These are phyloP conservation scores for Hypoxylon sp. DNA, from an alignment of 2,329 filamentous ascomycete species.

Conservation along the genomic window DNA sequence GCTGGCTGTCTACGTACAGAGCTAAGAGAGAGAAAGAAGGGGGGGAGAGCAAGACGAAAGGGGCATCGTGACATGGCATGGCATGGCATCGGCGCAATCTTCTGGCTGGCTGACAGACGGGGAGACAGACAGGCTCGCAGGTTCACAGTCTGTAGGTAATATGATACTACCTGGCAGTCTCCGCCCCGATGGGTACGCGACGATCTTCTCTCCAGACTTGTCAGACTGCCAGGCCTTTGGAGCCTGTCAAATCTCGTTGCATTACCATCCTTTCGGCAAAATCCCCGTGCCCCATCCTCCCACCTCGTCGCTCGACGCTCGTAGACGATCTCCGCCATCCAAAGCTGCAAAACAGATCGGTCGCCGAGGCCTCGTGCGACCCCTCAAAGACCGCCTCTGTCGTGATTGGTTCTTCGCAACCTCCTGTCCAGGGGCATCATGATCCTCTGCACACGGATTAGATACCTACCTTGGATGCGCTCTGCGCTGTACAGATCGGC, in stretches of 20 bases:
- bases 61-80: constrained; percentile 10
- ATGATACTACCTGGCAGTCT: constrained; percentile 27
- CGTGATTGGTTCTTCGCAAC: constrained; percentile 21
- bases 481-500: neutral
- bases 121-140: too few species aligned
- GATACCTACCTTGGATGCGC: neutral
- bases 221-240: constrained; percentile 24
- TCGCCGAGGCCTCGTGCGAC: constrained; percentile 28
- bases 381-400: constrained; percentile 5
- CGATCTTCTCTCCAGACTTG: constrained; percentile 16
- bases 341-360: constrained; percentile 34
- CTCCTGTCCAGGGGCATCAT: neutral
- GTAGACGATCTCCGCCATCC: constrained; percentile 30
- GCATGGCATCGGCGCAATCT: constrained; percentile 20
- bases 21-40: too few species aligned
- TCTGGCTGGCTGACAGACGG: too few species aligned
- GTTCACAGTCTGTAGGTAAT: constrained; percentile 4
- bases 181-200: constrained; percentile 32
- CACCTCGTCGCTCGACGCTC: neutral
- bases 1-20: too few species aligned
- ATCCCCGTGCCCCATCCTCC: constrained; percentile 28
- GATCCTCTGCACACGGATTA: too few species aligned
- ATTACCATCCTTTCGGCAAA: constrained; percentile 36
- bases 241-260: constrained; percentile 37
- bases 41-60: neutral